phyloP scores from a whole-genome alignment of 805 yeast species.

The Myxozyma lipomycoides region DNA sequence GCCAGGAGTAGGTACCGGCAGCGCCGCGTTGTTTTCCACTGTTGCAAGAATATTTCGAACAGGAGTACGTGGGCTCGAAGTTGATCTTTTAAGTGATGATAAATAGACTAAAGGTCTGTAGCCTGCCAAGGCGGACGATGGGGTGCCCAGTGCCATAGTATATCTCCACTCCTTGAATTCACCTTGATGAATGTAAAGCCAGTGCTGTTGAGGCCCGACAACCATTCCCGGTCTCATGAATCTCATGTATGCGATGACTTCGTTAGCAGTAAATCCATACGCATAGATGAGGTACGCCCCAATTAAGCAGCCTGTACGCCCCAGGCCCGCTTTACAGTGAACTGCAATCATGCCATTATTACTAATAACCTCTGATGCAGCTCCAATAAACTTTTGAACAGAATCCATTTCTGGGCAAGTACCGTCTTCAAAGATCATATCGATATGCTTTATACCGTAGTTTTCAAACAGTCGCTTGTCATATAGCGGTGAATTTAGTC shows the following conservation, averaged over 20 bases:
- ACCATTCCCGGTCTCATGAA: conserved; percentile 98
- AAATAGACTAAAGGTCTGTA: conserved; percentile 19
- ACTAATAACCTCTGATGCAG: conserved; percentile 82
- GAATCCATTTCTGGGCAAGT: conserved; percentile 94
- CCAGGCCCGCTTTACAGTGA: conserved; percentile 98
- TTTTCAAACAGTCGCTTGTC: conserved; percentile 79
- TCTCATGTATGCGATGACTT: conserved; percentile 94
- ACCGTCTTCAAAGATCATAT: conserved; percentile 96
- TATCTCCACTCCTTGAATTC: conserved; percentile 94
- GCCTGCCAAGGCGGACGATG: conserved; percentile 34
- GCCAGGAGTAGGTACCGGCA: conserved; percentile 92
- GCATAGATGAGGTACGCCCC: conserved; percentile 96
- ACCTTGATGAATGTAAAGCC: conserved; percentile 93
- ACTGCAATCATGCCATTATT: conserved; percentile 82
- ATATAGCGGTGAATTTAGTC: conserved; percentile 88
- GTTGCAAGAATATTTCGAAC: conserved; percentile 70
- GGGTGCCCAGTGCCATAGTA: conserved; percentile 37
- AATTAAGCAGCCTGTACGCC: conserved; percentile 95
- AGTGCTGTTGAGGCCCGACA: conserved; percentile 99
- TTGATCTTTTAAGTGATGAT: conserved; percentile 3
- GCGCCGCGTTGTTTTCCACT: conserved; percentile 64
- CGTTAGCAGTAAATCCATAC: conserved; percentile 94
- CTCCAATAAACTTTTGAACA: conserved; percentile 90
- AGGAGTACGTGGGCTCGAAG: conserved; percentile 53
- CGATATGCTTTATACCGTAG: conserved; percentile 81